A percentile compares a stretch with the other conserved stretches of the same genome.
These are phyloP conservation scores for Paralagenidium karlingii DNA, from an alignment of 352 stramenopile species.

Conservation along the genomic window DNA sequence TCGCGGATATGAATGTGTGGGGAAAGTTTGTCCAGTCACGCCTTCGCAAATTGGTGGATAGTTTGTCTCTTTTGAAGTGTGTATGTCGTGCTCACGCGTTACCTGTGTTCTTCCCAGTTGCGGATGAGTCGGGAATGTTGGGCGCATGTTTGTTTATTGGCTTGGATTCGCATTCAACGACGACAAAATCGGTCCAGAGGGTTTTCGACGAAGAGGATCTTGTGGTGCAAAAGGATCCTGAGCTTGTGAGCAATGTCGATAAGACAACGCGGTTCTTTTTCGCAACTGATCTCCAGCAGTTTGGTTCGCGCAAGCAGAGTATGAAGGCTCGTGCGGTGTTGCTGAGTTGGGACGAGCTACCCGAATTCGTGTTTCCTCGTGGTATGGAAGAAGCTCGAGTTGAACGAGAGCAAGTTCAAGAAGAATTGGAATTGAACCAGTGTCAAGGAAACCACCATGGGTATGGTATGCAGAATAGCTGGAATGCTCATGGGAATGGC, in stretches of 20 bases:
- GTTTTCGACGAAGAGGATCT: conserved; percentile 28
- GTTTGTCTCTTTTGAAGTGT: conserved; percentile 40
- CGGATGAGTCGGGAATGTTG: conserved; percentile 14
- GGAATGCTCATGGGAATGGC: no score
- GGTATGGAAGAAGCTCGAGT: conserved; percentile 24
- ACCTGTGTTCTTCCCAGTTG: conserved; percentile 48
- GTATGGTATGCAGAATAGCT: no score
- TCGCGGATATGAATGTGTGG: conserved; percentile 64
- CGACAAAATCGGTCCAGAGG: no score
- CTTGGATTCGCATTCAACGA: no score
- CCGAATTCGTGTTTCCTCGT: conserved; percentile 54
- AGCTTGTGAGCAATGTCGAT: conserved; percentile 56
- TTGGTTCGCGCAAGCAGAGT: conserved; percentile 30
- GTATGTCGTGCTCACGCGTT: conserved; percentile 57
- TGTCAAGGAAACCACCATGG: no score
- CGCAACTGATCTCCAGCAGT: conserved; percentile 71
- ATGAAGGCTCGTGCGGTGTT: conserved; percentile 43
- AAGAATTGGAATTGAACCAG: no score
- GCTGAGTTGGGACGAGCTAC: conserved; percentile 46
- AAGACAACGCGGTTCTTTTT: conserved; percentile 77
- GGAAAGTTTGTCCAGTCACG: conserved; percentile 76
- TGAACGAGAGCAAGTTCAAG: conserved; percentile 42
- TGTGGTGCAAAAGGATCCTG: no score
- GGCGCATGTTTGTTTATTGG: conserved; percentile 76
- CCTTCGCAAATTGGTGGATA: conserved; percentile 66